Evolutionary conservation across 2,329 filamentous ascomycete species (phyloP), one percentile per base, ranked within the genome.

Genomic region (Orbilia javanica): DNA sequence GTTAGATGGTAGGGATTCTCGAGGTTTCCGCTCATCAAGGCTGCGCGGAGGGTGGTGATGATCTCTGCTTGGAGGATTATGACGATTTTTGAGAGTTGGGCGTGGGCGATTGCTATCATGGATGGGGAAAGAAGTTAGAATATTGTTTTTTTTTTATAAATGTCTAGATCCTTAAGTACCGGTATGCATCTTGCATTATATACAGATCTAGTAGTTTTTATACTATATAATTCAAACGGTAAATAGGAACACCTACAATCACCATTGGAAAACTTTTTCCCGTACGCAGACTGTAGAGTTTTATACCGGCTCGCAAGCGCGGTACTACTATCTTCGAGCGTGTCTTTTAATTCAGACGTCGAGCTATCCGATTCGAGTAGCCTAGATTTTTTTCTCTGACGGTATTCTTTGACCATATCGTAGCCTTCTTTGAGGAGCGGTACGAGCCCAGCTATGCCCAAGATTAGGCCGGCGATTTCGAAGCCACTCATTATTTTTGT

Each of bases 341-440:
- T 46, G 11, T 46, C 7, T 13, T 31, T 22, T 20, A 64, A 39
- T 8, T 22, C 8, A 0, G 22, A 31, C 3, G 60, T 64, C 2
- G 36, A 31, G 11, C 25, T 20, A 34, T 42, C 13, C 15, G n/a
- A 34, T 3, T 22, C 1, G 48, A 64, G 4, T 13, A 34, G 4
- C 60, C 48, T 46, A 11, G 22, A n/a, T 34, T 64, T 64, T 18
- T 22, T 18, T 48, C 31, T 46, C 2, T 42, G 31, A 20, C 60
- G 39, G 60, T 48, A 64, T 13, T 64, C 15, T 20, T 48, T 46
- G 27, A 48, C 42, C 27, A 64, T 46, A 3, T 18, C 42, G n/a
- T 64, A 64, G 20, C 60, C 42, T 15, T 64, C 39, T 34, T 64
- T 64, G 42, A 64, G 48, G 13, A 64, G n/a, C 6, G 60, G 60